These are phyloP conservation scores for Aspergillus tanneri DNA, from an alignment of 2,329 filamentous ascomycete genomes.

Conservation along the genomic window DNA sequence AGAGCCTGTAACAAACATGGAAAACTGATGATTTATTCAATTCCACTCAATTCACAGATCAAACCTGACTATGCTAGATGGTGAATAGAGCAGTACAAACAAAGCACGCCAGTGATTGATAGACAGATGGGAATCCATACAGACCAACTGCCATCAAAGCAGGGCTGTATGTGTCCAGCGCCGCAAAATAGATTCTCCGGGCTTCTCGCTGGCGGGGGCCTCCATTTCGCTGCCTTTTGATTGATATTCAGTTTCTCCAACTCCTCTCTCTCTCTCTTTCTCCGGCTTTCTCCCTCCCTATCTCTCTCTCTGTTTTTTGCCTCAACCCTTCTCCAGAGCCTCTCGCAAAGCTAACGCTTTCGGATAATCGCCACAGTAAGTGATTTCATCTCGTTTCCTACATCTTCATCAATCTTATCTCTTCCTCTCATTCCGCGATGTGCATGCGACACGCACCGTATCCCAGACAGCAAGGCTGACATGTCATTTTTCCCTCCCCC, in stretches of 20 bases:
- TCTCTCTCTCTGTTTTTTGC: background rate
- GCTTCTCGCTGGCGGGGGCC: slow-evolving; percentile 33
- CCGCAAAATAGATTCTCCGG: slow-evolving; percentile 43
- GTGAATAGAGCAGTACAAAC: no score
- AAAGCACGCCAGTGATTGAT: background rate
- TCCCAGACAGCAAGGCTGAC: background rate
- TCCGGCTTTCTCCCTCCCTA: background rate
- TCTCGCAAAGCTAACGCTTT: background rate
- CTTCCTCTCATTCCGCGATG: background rate
- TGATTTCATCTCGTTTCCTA: no score
- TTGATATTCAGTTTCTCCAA: slow-evolving; percentile 17
- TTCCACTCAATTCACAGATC: no score
- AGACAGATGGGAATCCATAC: background rate
- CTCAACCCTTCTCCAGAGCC: background rate
- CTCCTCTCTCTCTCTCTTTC: slow-evolving; percentile 9
- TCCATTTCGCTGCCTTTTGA: slow-evolving; percentile 20
- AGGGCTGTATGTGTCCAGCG: slow-evolving; percentile 13
- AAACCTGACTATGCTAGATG: no score
- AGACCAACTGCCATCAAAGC: background rate
- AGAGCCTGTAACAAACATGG: no score
- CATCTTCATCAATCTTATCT: background rate
- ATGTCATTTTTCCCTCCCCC: slow-evolving; percentile 1
- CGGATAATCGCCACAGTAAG: no score
- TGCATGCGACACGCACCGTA: no score
- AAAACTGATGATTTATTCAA: no score